Conservation (phyloP, 306 rosid species). For the Acacia acuminata region DNA sequence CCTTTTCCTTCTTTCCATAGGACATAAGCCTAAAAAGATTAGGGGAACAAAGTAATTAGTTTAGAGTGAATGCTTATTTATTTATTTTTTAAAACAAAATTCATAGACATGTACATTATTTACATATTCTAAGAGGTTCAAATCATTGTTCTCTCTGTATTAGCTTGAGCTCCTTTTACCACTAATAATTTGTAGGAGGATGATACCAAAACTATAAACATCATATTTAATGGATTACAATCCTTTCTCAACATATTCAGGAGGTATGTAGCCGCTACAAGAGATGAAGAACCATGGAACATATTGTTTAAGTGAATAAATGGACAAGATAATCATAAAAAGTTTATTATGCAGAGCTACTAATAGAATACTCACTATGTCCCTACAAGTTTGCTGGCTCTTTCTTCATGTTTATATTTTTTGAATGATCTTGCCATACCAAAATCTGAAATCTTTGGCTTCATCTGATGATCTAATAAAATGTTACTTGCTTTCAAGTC, state of each 20-base stretch:
- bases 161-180: slow-evolving; percentile 15
- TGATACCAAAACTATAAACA: slow-evolving; percentile 45
- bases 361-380: slow-evolving; percentile 38
- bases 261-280: slow-evolving; percentile 39
- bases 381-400: slow-evolving; percentile 44
- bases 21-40: slow-evolving; percentile 39
- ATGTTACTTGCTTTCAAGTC: slow-evolving; percentile 25
- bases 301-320: not conserved
- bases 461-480: slow-evolving; percentile 32
- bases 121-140: slow-evolving; percentile 41
- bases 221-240: slow-evolving; percentile 36
- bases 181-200: slow-evolving; percentile 50
- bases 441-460: slow-evolving; percentile 58
- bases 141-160: slow-evolving; percentile 25
- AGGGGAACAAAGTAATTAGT: not conserved
- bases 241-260: slow-evolving; percentile 12
- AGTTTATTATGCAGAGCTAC: not conserved
- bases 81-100: not conserved
- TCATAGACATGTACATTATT: not conserved
- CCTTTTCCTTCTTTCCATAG: slow-evolving; percentile 41
- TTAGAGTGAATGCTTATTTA: not conserved
- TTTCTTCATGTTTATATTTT: slow-evolving; percentile 39
- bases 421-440: slow-evolving; percentile 56
- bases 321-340: too few relatives aligned
- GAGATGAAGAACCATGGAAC: not conserved